Evolutionary conservation across 163 green algal genomes (phyloP), one percentile per base, ranked within the genome.

Genomic region (Botryococcus braunii): DNA sequence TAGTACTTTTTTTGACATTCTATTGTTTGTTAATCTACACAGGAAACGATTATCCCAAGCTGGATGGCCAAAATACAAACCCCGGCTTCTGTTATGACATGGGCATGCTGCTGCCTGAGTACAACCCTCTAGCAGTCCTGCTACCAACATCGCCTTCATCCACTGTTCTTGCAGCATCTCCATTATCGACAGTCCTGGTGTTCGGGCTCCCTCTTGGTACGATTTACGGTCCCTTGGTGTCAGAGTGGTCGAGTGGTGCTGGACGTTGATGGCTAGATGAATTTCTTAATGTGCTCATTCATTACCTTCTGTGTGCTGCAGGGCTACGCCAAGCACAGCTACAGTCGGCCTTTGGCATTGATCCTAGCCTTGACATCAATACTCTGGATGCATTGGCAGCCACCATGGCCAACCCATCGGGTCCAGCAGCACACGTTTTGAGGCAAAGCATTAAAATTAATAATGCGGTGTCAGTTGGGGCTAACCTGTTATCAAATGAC

Each of bases 61-160:
- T 66, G 34, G 59, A 66, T 3, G 35, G 35, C 59, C 21, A 36
- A 11, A 48, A 27, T 34, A 48, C 34, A 25, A 31, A 9, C 7
- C 17, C 58, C 41, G 35, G 49, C 17, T 73, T 68, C 68, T 73
- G 68, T 59, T 73, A 63, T 37, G 68, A 73, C 68, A 66, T 29
- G 0, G 58, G 46, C 25, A 48, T 56, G 46, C 58, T 73, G 56
- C 68, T 59, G 41, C 68, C 68, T 4, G 68, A 36, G 57, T 73
- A 57, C 68, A 73, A 73, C 57, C 68, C 68, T 13, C 31, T 73
- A 46, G 68, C 65, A 9, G 55, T 62, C 29, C 34, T 29, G 21
- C 36, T 71, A 37, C 65, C 65, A 11, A 25, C 50, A 1, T 3
- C 46, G 21, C 23, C 32, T 2, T 31, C 56, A 43, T 29, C 5